These are phyloP conservation scores for Sarocladiaceae sp. DNA, from an alignment of 2,329 filamentous ascomycete genomes.

Conservation along the genomic window DNA sequence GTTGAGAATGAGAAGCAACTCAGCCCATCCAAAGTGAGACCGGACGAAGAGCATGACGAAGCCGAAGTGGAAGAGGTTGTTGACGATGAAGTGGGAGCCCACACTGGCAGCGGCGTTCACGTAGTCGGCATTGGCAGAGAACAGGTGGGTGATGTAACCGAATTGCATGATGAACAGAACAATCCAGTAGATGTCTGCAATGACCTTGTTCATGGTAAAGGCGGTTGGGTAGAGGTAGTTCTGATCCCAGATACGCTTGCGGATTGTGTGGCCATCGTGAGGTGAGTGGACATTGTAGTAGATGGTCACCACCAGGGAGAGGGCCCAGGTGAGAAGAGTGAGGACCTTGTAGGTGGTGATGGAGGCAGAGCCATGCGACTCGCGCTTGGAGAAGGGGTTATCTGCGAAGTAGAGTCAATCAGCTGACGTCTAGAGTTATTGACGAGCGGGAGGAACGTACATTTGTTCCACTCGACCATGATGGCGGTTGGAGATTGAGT, in stretches of 20 bases:
- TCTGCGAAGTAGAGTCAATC: too few species aligned
- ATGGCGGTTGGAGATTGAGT: conserved; percentile 11
- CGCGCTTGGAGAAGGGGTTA: conserved; percentile 71
- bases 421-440: not conserved
- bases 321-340: conserved; percentile 66
- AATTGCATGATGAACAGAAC: conserved; percentile 69
- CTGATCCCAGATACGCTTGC: conserved; percentile 67
- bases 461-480: conserved; percentile 24
- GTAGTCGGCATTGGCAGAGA: conserved; percentile 55
- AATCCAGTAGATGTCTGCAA: conserved; percentile 71
- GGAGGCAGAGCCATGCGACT: conserved; percentile 54
- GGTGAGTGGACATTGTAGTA: conserved; percentile 67
- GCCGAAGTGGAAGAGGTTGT: conserved; percentile 76
- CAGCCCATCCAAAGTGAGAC: conserved; percentile 66
- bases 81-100: conserved; percentile 76
- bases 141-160: conserved; percentile 71
- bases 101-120: conserved; percentile 69
- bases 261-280: conserved; percentile 51
- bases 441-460: conserved; percentile 16
- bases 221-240: conserved; percentile 62
- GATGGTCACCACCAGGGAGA: conserved; percentile 64
- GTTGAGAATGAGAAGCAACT: conserved; percentile 72
- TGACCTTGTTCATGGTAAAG: conserved; percentile 65
- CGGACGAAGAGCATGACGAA: conserved; percentile 81
- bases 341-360: conserved; percentile 71